Evolutionary conservation across 106 monocot genomes (phyloP), one percentile per base, ranked within the genome.

Genomic region (Phalaenopsis aphrodite): DNA sequence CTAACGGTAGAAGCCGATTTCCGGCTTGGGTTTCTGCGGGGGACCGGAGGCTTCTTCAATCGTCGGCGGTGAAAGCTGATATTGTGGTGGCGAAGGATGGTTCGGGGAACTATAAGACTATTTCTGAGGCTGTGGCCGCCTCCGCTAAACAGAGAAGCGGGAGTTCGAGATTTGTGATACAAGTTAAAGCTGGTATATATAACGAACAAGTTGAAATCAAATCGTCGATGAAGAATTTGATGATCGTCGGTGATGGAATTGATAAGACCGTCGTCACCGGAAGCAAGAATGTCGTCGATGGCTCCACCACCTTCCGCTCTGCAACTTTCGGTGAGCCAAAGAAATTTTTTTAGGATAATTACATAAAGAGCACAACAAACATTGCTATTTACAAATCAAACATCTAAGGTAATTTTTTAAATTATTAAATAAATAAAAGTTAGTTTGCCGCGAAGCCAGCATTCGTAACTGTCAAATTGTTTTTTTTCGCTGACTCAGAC

Each of bases 131-230:
- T 0, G 71, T 82, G 36, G 81, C 81, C 1, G 57, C 79, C 19
- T 56, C 81, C 7, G 37, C 47, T 18, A 76, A 76, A 14, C 69
- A 15, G 15, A 69, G 79, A 42, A 81, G 65, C n/a, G 77, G 67
- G n/a, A 43, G 37, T 9, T 71, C 49, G 24, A 49, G 78, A 12
- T 85, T 74, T 42, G 81, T 81, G 56, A 82, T 87, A 14, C 41
- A 84, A n/a, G 84, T 87, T 52, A 87, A 81, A 42, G 84, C 81
- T 24, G 87, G 87, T 0, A 68, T 48, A 7, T 87, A 87, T 65
- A 52, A 79, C 0, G 87, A 87, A 68, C 64, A 87, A 15, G 82
- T 87, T 9, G 38, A 36, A 11, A 41, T 84, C n/a, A 73, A 49
- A 42, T 39, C 55, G 30, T 49, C 73, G 6, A 68, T 38, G 75